These are phyloP conservation scores for Thermomyces lanuginosus DNA, from an alignment of 2,329 filamentous ascomycete genomes.

Conservation along the genomic window DNA sequence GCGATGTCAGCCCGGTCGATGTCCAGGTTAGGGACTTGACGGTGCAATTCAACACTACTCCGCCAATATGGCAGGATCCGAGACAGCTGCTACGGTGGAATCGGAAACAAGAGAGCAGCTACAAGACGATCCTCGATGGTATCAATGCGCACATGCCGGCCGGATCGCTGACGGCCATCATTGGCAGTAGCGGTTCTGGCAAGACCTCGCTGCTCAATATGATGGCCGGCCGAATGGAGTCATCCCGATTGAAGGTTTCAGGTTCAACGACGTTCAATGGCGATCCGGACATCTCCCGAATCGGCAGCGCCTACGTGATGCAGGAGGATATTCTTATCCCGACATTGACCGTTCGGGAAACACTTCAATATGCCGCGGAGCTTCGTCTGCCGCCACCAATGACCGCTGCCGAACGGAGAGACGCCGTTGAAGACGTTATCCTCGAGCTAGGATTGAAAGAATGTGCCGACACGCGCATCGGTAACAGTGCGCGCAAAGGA, in stretches of 20 bases:
- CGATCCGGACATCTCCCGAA: constrained; percentile 31
- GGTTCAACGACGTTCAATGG: constrained; percentile 49
- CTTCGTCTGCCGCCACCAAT: constrained; percentile 50
- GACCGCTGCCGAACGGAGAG: constrained; percentile 40
- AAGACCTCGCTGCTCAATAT: constrained; percentile 59
- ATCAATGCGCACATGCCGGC: constrained; percentile 48
- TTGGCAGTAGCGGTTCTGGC: constrained; percentile 57
- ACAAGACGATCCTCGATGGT: constrained; percentile 41
- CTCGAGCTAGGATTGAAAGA: constrained; percentile 60
- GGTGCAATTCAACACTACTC: constrained; percentile 17
- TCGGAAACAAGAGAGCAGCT: constrained; percentile 9
- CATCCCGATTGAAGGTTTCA: constrained; percentile 34
- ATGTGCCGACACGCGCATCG: constrained; percentile 58
- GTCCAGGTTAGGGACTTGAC: constrained; percentile 20
- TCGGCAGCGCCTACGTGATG: constrained; percentile 43
- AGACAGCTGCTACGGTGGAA: constrained; percentile 17
- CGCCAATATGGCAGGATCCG: constrained; percentile 19
- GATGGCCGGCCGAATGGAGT: constrained; percentile 50
- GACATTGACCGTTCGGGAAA: constrained; percentile 60
- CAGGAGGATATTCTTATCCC: constrained; percentile 59
- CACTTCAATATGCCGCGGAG: constrained; percentile 55
- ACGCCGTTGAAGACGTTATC: constrained; percentile 60
- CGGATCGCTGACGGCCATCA: constrained; percentile 57
- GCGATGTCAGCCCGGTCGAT: constrained; percentile 24
- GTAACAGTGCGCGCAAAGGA: constrained; percentile 53